A percentile compares a stretch with the other conserved stretches of the same genome.
phyloP scores from a whole-genome alignment of 192 early-diverging fungal species.

The Irineochytrium annulatum region DNA sequence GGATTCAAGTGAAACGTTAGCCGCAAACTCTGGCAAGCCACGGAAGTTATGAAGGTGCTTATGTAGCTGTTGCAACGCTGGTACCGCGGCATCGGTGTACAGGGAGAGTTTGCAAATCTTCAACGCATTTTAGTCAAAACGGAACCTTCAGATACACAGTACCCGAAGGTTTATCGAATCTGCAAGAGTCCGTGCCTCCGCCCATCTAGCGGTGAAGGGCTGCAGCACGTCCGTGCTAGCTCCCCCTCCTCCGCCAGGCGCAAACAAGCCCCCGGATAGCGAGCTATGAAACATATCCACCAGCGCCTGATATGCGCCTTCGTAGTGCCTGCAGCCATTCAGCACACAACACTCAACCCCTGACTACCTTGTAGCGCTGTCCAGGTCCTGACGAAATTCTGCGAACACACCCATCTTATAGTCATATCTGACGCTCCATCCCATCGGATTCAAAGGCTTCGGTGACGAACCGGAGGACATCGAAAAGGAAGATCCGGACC shows the following conservation, averaged over 20 bases:
- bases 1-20: constrained; percentile 19
- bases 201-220: constrained; percentile 61
- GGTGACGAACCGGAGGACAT: too few species aligned
- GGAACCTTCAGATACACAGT: neutral
- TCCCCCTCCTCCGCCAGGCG: constrained; percentile 26
- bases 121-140: neutral
- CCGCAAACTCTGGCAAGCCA: constrained; percentile 53
- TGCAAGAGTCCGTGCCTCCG: constrained; percentile 64
- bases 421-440: constrained; percentile 80
- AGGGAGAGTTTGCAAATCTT: constrained; percentile 77
- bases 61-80: constrained; percentile 67
- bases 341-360: constrained; percentile 1
- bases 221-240: constrained; percentile 33
- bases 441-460: constrained; percentile 37
- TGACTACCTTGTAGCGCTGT: constrained; percentile 39
- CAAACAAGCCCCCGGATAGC: constrained; percentile 41
- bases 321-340: constrained; percentile 53
- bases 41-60: constrained; percentile 63
- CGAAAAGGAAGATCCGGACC: neutral
- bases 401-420: constrained; percentile 61
- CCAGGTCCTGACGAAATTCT: constrained; percentile 53
- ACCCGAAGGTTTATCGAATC: constrained; percentile 78
- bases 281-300: constrained; percentile 56
- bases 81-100: constrained; percentile 60
- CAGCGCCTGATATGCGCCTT: constrained; percentile 62